Percentiles rank a stretch among this genome's conserved stretches.
phyloP scores from a whole-genome alignment of 768 basidiomycete species.

The Leccinum variicolor region DNA sequence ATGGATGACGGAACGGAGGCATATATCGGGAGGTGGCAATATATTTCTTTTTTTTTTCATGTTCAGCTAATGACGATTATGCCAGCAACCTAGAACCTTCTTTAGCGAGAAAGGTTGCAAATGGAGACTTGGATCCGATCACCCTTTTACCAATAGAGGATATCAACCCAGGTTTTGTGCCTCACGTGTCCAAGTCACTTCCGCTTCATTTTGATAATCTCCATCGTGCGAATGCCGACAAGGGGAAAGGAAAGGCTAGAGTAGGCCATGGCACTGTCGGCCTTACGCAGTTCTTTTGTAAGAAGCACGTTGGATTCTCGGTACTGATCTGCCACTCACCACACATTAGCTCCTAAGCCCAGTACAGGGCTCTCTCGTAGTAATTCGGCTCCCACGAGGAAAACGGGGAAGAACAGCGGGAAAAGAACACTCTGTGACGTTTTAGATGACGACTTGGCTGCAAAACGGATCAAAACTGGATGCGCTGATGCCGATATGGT shows the following conservation, averaged over 20 bases:
- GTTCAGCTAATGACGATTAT: constrained; percentile 10
- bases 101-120: constrained; percentile 63
- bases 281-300: constrained; percentile 66
- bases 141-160: constrained; percentile 70
- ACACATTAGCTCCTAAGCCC: constrained; percentile 24
- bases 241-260: constrained; percentile 47
- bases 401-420: constrained; percentile 60
- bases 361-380: constrained; percentile 24
- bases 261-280: constrained; percentile 26
- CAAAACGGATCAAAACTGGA: constrained; percentile 44
- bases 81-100: constrained; percentile 59
- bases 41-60: background rate
- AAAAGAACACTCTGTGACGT: constrained; percentile 72
- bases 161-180: constrained; percentile 65
- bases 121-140: constrained; percentile 69
- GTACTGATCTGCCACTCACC: constrained; percentile 38
- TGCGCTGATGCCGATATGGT: constrained; percentile 20
- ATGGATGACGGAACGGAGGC: constrained; percentile 63
- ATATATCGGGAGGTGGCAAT: constrained; percentile 63
- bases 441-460: constrained; percentile 60
- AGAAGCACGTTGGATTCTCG: constrained; percentile 29
- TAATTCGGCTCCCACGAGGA: constrained; percentile 29
- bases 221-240: constrained; percentile 29
- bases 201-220: constrained; percentile 30
- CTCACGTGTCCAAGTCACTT: constrained; percentile 47